A percentile compares a stretch with the other conserved stretches of the same genome.
Conservation (phyloP, 805 yeast genomes). For the Komagataella pseudopastoris region DNA sequence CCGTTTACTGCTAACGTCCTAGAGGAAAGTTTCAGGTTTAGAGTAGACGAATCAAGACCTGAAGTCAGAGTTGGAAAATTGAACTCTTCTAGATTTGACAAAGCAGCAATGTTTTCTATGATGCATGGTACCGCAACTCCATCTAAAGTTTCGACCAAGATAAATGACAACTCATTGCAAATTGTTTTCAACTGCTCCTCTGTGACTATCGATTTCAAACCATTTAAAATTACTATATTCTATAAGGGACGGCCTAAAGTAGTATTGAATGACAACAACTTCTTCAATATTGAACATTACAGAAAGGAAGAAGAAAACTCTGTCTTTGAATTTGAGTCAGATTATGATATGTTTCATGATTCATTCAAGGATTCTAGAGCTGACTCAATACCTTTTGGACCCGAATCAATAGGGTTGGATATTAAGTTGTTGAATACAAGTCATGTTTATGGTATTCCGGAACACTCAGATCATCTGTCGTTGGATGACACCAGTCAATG, state of each 20-base stretch:
- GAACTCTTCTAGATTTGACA: not conserved
- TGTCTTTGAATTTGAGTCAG: slow-evolving; percentile 17
- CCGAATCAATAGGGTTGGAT: slow-evolving; percentile 82
- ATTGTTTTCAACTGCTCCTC: not conserved
- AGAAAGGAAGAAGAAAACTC: slow-evolving; percentile 31
- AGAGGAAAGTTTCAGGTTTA: slow-evolving; percentile 45
- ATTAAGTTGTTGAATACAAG: slow-evolving; percentile 45
- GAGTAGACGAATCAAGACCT: slow-evolving; percentile 37
- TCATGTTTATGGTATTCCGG: slow-evolving; percentile 89
- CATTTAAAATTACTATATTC: slow-evolving; percentile 36
- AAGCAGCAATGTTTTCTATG: not conserved
- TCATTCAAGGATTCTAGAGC: slow-evolving; percentile 47
- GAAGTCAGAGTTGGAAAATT: not conserved
- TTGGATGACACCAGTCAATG: slow-evolving; percentile 50
- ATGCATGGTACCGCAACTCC: not conserved
- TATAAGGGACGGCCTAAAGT: slow-evolving; percentile 33
- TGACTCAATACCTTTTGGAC: slow-evolving; percentile 69
- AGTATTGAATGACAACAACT: slow-evolving; percentile 51
- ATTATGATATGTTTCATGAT: slow-evolving; percentile 59
- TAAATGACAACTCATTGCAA: not conserved
- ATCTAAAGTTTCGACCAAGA: not conserved
- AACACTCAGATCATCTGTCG: slow-evolving; percentile 75
- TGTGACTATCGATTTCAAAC: slow-evolving; percentile 15
- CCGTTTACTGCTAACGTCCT: slow-evolving; percentile 48
- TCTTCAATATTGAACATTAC: slow-evolving; percentile 76